These are phyloP conservation scores for Hyaloscypha hepaticicola DNA, from an alignment of 495 filamentous ascomycete genomes.

Conservation along the genomic window DNA sequence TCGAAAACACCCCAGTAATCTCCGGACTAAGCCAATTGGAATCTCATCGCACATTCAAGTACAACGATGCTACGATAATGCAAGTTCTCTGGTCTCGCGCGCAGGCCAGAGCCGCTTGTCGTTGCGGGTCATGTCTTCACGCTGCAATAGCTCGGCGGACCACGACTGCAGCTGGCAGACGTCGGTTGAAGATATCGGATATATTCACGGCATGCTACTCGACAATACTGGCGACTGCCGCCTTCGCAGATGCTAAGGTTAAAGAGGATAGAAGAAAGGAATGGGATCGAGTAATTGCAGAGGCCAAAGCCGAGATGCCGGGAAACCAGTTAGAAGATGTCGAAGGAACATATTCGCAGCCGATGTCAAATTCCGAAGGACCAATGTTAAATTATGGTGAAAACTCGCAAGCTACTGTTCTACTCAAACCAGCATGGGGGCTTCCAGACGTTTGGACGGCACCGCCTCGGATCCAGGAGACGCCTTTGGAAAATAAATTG, in stretches of 20 bases:
- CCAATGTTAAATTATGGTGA: background rate
- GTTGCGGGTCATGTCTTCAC: slow-evolving; percentile 62
- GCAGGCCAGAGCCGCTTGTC: slow-evolving; percentile 59
- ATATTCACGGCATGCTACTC: slow-evolving; percentile 70
- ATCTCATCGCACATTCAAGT: background rate
- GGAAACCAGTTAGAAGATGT: background rate
- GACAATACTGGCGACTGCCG: slow-evolving; percentile 70
- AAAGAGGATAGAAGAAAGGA: slow-evolving; percentile 62
- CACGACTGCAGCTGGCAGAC: slow-evolving; percentile 51
- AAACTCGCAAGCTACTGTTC: background rate
- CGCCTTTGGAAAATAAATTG: slow-evolving; percentile 6
- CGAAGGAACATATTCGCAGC: background rate
- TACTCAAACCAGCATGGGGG: background rate
- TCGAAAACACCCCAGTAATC: background rate
- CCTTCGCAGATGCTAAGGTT: slow-evolving; percentile 59
- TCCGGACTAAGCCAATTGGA: background rate
- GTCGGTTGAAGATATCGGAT: slow-evolving; percentile 55
- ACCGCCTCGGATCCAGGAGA: background rate
- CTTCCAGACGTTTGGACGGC: background rate
- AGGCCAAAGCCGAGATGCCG: slow-evolving; percentile 38
- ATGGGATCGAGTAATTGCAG: slow-evolving; percentile 58
- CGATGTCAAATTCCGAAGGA: background rate
- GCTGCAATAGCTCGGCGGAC: slow-evolving; percentile 52
- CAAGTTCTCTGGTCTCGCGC: slow-evolving; percentile 69
- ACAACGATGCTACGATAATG: slow-evolving; percentile 48